Base-by-base conservation (phyloP, 441 rosid species). In the Kokia cookei region DNA sequence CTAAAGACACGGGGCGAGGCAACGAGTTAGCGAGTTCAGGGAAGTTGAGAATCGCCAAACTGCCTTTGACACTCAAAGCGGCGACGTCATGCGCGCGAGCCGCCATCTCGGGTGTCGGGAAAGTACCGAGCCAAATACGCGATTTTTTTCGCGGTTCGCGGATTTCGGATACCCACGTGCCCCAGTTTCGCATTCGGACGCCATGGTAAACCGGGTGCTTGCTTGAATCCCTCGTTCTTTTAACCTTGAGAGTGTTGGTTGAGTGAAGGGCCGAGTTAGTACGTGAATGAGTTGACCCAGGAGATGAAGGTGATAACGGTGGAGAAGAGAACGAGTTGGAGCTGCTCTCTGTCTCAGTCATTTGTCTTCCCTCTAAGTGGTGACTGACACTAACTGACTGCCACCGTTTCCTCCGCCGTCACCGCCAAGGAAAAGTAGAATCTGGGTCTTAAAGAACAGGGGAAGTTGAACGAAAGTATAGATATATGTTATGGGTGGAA, bases 131-230 rank as follows among this genome's bases (percentile, higher is more conserved):
- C 98, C 98, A 94, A 82, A 94, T 92, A 78, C 98, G 91, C 0
- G 97, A 94, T 72, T 92, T 94, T 80, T 94, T 94, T 37, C 95
- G 83, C 0, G 98, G 98, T 80, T 90, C 97, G 1, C 97, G 93
- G 76, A 94, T 94, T 83, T 94, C 98, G 1, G 98, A 91, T 2
- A 94, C 98, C 98, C 98, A 94, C 81, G 91, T 94, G 2, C 98
- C 98, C 98, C 97, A 94, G 67, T 78, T 90, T 22, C 98, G 73
- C 98, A 88, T 92, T 6, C 98, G 90, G 0, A 94, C 97, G 1
- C 98, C 98, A 1, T 89, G 86, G 78, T 94, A 94, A 29, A 86
- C 89, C 0, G 91, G 92, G 77, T 90, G 88, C 81, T 89, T 92
- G 83, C 83, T 83, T 0, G 87, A 54, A 73, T 82, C 88, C 29